Evolutionary conservation across 805 yeast genomes (phyloP), one percentile per base, ranked within the genome.

Genomic region (Metschnikowia kunwiensis): DNA sequence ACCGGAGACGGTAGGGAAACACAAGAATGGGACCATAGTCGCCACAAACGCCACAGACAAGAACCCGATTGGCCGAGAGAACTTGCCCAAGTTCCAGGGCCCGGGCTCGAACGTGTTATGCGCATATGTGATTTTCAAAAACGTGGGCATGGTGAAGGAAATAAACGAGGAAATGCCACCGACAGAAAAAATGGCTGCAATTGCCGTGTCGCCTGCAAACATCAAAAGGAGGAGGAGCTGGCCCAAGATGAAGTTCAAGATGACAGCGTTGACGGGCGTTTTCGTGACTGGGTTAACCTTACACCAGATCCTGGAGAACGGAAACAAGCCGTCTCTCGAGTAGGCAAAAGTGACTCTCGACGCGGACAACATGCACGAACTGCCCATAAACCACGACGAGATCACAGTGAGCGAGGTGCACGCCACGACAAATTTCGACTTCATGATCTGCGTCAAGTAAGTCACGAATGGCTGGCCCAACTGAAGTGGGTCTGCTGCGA

Each of bases 141-240:
- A 50, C 13, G 80, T 75, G 9, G 87, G 87, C 47, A 77, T 63
- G n/a, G 76, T 69, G 59, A 80, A 81, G 3, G 86, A 80, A 40
- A 80, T 70, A 50, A 79, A 79, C 0, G 82, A 76, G 10, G 82
- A 75, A 50, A 80, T 79, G 29, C 85, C 86, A 21, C 85, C 84
- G 31, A 81, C 83, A 2, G 85, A 78, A 61, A 81, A 81, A 42
- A 80, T 78, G 27, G 87, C 87, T 20, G 74, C 79, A 46, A 80
- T 77, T 32, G 86, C 82, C 14, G 72, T 68, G 40, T 75, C 78
- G 25, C 83, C 83, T 22, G 80, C 80, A 57, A 80, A 77, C 54
- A 80, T 70, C 42, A 78, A 67, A 38, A 76, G 65, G 43, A 78
- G 61, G 15, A 78, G 61, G 16, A 77, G 65, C 50, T 76, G 75